Base-by-base conservation (phyloP, 768 basidiomycete species). In the Russula olivacea region DNA sequence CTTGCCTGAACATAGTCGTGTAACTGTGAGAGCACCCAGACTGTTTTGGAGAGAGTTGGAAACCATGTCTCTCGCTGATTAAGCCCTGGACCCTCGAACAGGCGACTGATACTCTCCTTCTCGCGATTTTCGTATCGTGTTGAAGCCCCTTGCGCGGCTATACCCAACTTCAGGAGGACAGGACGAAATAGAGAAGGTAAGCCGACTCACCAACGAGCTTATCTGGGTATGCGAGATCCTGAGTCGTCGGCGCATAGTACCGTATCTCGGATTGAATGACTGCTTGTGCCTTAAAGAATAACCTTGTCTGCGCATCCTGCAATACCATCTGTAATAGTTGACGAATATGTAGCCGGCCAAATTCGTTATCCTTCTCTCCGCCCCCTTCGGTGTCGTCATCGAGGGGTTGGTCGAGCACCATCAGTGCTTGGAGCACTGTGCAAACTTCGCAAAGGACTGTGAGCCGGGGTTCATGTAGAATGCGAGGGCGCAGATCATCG, bases 271-370 rank as follows among this genome's bases (percentile, higher is more conserved):
- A 82, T 70, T 94, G 90, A 36, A 99, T 85, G 50, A 97, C 81
- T 1, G 91, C 83, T 74, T 98, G 95, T 7, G 95, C 95, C 72
- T 97, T 90, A 81, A 98, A 98, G 69, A 98, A 93, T 51, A 98
- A 73, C 59, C 94, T 76, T 14, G 97, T 98, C 77, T 98, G 96
- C 1, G 95, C 93, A 71, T 98, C 96, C 72, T 98, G 95, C 30
- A 98, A 74, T 0, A 98, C 87, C 85, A 94, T 92, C 71, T 88
- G 83, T 52, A 98, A 75, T 3, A 98, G 76, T 49, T 87, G 83
- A 59, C 86, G 86, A 68, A 92, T 91, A 66, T 95, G 90, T 52
- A 98, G 76, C 55, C 80, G 78, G 21, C 80, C 79, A 4, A 87
- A 76, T 3, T 81, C 80, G 36, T 72, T 73, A 21, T 74, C 71